A percentile compares a stretch with the other conserved stretches of the same genome.
Conservation (phyloP, 257 asterid species). For the Solanum pimpinellifolium region DNA sequence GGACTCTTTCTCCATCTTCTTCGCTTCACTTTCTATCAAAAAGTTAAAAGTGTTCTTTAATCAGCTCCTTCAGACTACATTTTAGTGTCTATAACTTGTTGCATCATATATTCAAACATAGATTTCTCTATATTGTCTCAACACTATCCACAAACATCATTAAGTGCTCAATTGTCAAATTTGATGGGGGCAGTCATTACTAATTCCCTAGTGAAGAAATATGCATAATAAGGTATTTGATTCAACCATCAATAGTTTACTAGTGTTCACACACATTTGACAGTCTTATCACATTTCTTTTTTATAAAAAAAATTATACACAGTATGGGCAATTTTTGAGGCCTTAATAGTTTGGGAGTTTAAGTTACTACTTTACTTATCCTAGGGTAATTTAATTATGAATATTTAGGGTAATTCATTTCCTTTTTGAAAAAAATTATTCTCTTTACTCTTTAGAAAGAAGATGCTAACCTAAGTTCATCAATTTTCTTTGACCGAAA, state of each 20-base stretch:
- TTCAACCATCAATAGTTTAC: not conserved
- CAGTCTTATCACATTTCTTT: not conserved
- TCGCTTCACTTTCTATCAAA: not conserved
- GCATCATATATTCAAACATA: not conserved
- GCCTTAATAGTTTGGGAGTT: not conserved
- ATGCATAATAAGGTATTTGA: not conserved
- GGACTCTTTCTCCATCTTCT: not conserved
- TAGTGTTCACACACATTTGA: not conserved
- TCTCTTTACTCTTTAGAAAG: not conserved
- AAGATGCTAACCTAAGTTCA: not conserved
- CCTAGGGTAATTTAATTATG: no score
- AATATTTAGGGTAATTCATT: no score
- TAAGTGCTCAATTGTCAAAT: not conserved
- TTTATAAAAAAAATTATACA: no score
- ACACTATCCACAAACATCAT: not conserved
- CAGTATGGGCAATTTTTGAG: not conserved
- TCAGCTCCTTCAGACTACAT: not conserved
- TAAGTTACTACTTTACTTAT: not conserved
- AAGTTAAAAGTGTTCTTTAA: not conserved
- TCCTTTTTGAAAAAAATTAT: no score
- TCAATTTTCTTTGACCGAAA: not conserved
- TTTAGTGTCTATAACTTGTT: not conserved
- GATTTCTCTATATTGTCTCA: not conserved
- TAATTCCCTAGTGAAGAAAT: not conserved
- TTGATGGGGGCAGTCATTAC: not conserved